Base-by-base conservation (phyloP, 2,329 filamentous ascomycete species). In the Stagonosporopsis rhizophila region DNA sequence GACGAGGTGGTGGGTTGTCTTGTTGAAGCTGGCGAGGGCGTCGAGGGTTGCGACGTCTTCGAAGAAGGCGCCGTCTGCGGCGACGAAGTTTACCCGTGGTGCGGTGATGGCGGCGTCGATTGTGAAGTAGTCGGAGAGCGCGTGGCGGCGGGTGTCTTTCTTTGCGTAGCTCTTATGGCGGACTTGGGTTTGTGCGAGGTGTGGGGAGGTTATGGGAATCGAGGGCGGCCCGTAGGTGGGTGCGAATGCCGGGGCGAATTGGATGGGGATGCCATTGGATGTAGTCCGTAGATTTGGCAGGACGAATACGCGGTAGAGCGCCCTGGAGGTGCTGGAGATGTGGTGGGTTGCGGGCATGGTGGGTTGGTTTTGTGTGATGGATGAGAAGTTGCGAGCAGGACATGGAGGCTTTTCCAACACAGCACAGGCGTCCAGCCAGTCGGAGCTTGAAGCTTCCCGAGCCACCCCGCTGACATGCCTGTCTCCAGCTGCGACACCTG, bases 91-190 rank as follows among this genome's bases (percentile, higher is more conserved):
- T 17, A 86, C 72, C 14, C 67, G 61, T 7, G 75, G 71, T 34
- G 76, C 75, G 6, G 60, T 61, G 66, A 87, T 87, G 44, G 81
- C 79, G 15, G 77, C 62, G 75, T 87, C 78, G 68, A 77, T 77
- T 32, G 77, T 77, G 35, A 71, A 75, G 51, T 78, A 74, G 59
- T 75, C 68, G 49, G 74, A 70, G 6, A 78, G 65, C 9, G 72
- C 69, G 45, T 75, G 75, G 38, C 70, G 75, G 52, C 73, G 70
- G 12, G 69, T 71, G 46, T 62, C 62, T 45, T 68, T 64, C 40
- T 65, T 61, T 41, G 58, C 66, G 66, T 58, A 67, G 37, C 51
- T 55, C 52, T 67, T 67, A 20, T 51, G 52, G 42, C 70, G 66
- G 11, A 61, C 57, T 46, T 58, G 38, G 12, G 47, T 65, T 15